Evolutionary conservation across 345 rosid species (phyloP).

Genomic region (Euphorbia pulcherrima): DNA sequence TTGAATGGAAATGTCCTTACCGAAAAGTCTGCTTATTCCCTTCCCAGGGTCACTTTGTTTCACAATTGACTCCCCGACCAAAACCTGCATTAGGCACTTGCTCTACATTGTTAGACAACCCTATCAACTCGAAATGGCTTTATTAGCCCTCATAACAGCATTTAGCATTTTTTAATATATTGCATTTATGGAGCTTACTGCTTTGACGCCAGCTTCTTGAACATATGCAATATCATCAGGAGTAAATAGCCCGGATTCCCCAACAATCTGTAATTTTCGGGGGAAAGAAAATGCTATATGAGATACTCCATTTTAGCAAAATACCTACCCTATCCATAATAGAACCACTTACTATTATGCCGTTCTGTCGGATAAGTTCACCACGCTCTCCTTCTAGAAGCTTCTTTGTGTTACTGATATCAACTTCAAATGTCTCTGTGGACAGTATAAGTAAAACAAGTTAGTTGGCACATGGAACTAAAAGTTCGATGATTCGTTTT

Average conservation of each 20-base stretch:
- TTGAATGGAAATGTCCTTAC: conserved; percentile 64
- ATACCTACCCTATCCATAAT: background rate
- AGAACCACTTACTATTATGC: conserved; percentile 62
- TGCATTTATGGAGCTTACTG: conserved; percentile 45
- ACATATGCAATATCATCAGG: conserved; percentile 75
- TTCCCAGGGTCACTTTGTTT: conserved; percentile 68
- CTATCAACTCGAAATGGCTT: too few species aligned
- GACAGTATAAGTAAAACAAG: conserved; percentile 9
- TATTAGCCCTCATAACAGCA: too few species aligned
- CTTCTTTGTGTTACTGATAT: conserved; percentile 75
- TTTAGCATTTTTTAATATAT: background rate
- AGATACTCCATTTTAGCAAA: conserved; percentile 6
- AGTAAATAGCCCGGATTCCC: conserved; percentile 86
- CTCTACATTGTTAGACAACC: background rate
- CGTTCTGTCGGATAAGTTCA: conserved; percentile 55
- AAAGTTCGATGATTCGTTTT: background rate
- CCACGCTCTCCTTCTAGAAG: conserved; percentile 88
- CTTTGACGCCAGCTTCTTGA: conserved; percentile 92
- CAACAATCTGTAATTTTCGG: conserved; percentile 59
- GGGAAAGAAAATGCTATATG: background rate
- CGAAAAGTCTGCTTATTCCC: conserved; percentile 68
- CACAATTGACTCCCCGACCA: conserved; percentile 91
- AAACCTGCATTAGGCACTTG: conserved; percentile 46
- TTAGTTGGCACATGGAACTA: too few species aligned
- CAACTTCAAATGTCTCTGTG: conserved; percentile 82